Evolutionary conservation across 768 basidiomycete genomes (phyloP).

Genomic region (Pleurotus ostreatus): DNA sequence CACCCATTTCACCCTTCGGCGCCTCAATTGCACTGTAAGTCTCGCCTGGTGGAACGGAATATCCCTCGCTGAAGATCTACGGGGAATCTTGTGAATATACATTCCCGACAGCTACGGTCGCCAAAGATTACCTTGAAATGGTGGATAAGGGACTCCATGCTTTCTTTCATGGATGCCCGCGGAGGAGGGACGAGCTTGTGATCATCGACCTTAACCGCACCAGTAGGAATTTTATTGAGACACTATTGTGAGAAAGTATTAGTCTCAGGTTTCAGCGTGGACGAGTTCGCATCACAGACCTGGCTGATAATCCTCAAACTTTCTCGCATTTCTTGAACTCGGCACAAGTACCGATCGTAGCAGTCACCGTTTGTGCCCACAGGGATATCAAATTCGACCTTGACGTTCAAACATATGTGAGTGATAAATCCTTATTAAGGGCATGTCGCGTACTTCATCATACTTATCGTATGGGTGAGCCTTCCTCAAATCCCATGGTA

Average conservation of each 20-base stretch:
- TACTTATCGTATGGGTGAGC: conserved; percentile 95
- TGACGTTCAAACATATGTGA: not conserved
- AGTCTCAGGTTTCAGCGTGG: not conserved
- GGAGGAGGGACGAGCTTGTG: conserved; percentile 97
- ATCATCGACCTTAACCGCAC: conserved; percentile 92
- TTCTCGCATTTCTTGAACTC: conserved; percentile 98
- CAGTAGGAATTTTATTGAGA: conserved; percentile 94
- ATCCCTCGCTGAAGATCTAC: conserved; percentile 94
- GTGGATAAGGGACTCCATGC: conserved; percentile 96
- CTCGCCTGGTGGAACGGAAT: conserved; percentile 92
- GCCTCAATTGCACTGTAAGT: conserved; percentile 98
- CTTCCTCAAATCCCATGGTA: conserved; percentile 94
- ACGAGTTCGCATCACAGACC: conserved; percentile 27
- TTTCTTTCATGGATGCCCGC: conserved; percentile 98
- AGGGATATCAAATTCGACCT: conserved; percentile 98
- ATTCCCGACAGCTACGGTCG: not conserved
- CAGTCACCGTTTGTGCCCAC: conserved; percentile 96
- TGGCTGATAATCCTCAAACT: conserved; percentile 84
- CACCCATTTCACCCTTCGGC: conserved; percentile 98
- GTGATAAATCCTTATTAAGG: too few relatives aligned
- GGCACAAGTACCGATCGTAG: conserved; percentile 95
- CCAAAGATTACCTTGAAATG: conserved; percentile 79
- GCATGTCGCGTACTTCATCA: conserved; percentile 56
- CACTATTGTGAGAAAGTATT: conserved; percentile 45
- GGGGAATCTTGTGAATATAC: not conserved